These are phyloP conservation scores for Pneumocystis carinii DNA, from an alignment of 1,139 yeast genomes.

Conservation along the genomic window DNA sequence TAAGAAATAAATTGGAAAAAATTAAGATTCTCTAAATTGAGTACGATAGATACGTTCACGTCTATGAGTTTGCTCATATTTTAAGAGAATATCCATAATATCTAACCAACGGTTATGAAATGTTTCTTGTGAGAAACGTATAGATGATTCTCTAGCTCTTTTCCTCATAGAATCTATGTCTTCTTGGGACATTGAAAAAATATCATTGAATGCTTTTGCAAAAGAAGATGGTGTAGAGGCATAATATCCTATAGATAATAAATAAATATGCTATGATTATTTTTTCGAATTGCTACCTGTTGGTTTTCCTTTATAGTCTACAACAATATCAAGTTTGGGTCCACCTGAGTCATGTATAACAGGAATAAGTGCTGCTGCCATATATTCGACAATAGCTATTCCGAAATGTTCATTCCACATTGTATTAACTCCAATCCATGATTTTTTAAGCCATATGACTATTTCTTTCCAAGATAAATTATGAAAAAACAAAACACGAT, in stretches of 20 bases:
- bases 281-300: conserved; percentile 8
- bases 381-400: conserved; percentile 87
- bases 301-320: conserved; percentile 33
- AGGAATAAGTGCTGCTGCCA: conserved; percentile 76
- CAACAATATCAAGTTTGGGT: conserved; percentile 74
- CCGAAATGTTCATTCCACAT: conserved; percentile 99
- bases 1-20: neutral
- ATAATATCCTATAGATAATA: conserved; percentile 21
- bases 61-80: neutral
- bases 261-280: conserved; percentile 9
- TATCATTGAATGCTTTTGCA: conserved; percentile 7
- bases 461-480: conserved; percentile 64
- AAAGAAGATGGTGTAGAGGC: conserved; percentile 10
- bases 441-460: conserved; percentile 36
- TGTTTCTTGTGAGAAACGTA: neutral
- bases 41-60: conserved; percentile 1
- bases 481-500: conserved; percentile 47
- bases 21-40: neutral
- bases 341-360: conserved; percentile 92
- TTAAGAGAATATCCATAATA: neutral
- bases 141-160: neutral
- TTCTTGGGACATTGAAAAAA: conserved; percentile 3
- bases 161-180: neutral
- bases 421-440: conserved; percentile 74
- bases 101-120: neutral